These are phyloP conservation scores for Pleurotus pulmonarius DNA, from an alignment of 768 basidiomycete genomes.

Conservation along the genomic window DNA sequence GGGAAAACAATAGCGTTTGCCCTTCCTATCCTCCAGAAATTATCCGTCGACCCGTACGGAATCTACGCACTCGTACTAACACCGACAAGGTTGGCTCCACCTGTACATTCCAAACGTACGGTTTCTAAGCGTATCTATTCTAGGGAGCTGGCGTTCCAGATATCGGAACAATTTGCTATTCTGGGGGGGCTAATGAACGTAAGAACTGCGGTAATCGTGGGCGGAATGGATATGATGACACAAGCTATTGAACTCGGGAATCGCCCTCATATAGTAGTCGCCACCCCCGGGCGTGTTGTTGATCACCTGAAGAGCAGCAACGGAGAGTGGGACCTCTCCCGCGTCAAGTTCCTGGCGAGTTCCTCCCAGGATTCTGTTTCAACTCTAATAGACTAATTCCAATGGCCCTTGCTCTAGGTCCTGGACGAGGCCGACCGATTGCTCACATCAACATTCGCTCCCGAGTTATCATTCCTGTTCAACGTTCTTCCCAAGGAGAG, in stretches of 20 bases:
- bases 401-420: constrained; percentile 44
- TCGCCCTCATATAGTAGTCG: constrained; percentile 90
- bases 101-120: neutral
- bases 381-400: too few relatives aligned
- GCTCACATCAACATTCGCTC: constrained; percentile 83
- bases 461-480: constrained; percentile 81
- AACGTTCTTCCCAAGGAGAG: constrained; percentile 72
- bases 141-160: constrained; percentile 96
- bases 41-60: constrained; percentile 89
- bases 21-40: constrained; percentile 85
- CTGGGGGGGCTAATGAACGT: constrained; percentile 80
- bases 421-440: constrained; percentile 96
- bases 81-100: constrained; percentile 74
- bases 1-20: constrained; percentile 99
- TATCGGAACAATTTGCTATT: constrained; percentile 93
- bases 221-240: constrained; percentile 97
- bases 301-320: constrained; percentile 81
- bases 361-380: neutral
- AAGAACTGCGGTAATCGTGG: constrained; percentile 86
- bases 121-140: neutral
- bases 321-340: constrained; percentile 79
- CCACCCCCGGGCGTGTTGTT: constrained; percentile 92
- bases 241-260: constrained; percentile 85
- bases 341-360: constrained; percentile 81
- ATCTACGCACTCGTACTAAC: constrained; percentile 92